phyloP scores from a whole-genome alignment of 2,329 filamentous ascomycete species.

The Hymenoscyphus linearis region DNA sequence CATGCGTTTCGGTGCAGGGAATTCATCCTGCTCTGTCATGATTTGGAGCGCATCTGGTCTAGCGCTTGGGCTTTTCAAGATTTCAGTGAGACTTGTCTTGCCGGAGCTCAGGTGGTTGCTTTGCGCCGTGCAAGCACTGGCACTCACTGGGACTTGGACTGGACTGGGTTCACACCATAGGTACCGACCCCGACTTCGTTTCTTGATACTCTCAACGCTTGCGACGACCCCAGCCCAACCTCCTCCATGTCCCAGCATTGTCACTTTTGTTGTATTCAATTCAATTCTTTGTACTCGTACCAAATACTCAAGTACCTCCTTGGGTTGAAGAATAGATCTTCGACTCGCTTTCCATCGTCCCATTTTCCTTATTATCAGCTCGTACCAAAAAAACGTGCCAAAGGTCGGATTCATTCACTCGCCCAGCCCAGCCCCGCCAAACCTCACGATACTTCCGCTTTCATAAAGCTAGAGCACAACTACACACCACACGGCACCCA shows the following conservation, averaged over 20 bases:
- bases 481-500: conserved; percentile 2
- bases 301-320: too few species aligned
- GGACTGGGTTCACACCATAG: conserved; percentile 4
- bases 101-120: background rate
- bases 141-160: background rate
- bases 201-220: conserved; percentile 1
- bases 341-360: background rate
- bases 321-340: too few species aligned
- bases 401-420: background rate
- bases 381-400: too few species aligned
- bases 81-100: background rate
- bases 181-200: conserved; percentile 13
- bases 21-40: background rate
- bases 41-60: conserved; percentile 1
- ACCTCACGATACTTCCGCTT: background rate
- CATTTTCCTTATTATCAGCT: background rate
- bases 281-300: too few species aligned
- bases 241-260: background rate
- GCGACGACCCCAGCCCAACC: background rate
- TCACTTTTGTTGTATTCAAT: background rate
- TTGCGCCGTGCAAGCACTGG: background rate
- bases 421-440: background rate
- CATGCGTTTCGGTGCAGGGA: background rate
- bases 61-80: conserved; percentile 4
- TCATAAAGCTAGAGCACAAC: background rate